Base-by-base conservation (phyloP, 192 early-diverging fungal genomes). In the Linnemannia zychae region DNA sequence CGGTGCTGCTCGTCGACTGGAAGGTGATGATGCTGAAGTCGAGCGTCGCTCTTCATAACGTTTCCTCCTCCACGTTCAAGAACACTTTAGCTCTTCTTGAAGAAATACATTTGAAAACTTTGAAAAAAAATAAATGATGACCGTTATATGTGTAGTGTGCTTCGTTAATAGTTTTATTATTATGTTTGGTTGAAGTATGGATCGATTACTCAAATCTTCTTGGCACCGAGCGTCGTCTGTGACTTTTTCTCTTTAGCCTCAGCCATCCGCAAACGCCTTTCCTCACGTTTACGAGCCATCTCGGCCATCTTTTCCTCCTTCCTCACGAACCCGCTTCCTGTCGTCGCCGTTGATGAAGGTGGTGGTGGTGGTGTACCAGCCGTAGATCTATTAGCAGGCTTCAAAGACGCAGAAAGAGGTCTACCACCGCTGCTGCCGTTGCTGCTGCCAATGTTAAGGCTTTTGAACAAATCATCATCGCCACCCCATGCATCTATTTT, bases 291-390 rank as follows among this genome's bases (percentile, higher is more conserved):
- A 38, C 88, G 70, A 20, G 90, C 89, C 50, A 91, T 38, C 60
- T 92, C 92, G 7, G 89, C 89, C 48, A 71, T 81, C 80, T 88
- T 85, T 38, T 91, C 90, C 47, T 91, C 89, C 74, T 91, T 91
- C 18, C 81, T 57, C 24, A 80, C 57, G 20, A 74, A 72, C 40
- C 72, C 79, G 24, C 75, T 37, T 13, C 40, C 74, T 28, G 75
- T 31, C 57, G 75, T 48, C 20, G 65, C 17, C 49, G 80, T 52
- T 75, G 63, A 44, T 47, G 71, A 67, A 38, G 57, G 57, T 15
- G 28, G 24, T 63, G 57, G 57, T 31, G 57, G 53, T 28, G 53
- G 28, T 1, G 28, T 31, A 28, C 57, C 57, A 31, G 11, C 24
- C 33, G 50, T 74, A 11, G 72, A 70, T 78, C 71, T 28, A 15